A percentile compares a stretch with the other conserved stretches of the same genome.
phyloP scores from a whole-genome alignment of 169 alveolate species.

The Plasmodium yoelii region DNA sequence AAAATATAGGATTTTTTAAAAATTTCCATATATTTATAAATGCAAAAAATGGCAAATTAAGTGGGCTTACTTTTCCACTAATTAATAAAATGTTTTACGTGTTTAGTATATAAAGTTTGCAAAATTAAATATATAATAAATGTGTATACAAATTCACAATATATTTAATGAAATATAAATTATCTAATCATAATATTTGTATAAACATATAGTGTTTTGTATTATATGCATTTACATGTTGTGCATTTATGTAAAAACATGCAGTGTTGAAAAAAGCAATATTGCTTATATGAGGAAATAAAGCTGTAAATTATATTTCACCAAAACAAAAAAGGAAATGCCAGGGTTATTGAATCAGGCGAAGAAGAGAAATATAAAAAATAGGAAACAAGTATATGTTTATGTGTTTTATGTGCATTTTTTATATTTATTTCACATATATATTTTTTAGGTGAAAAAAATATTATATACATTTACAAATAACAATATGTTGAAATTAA shows the following conservation, averaged over 20 bases:
- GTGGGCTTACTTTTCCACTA: slow-evolving; percentile 38
- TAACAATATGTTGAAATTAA: slow-evolving; percentile 28
- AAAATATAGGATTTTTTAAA: slow-evolving; percentile 45
- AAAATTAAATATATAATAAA: too few relatives aligned
- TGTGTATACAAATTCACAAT: slow-evolving; percentile 1
- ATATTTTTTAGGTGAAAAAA: slow-evolving; percentile 9
- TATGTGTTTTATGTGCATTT: slow-evolving; percentile 3
- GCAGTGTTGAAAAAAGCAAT: slow-evolving; percentile 20
- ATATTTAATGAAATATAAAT: background rate
- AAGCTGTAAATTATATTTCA: too few relatives aligned
- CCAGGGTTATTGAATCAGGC: background rate
- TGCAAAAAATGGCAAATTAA: slow-evolving; percentile 21
- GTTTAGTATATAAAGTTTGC: too few relatives aligned
- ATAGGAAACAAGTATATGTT: background rate
- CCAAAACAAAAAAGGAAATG: too few relatives aligned
- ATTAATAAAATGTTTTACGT: background rate
- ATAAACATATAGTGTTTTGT: background rate
- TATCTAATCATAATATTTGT: slow-evolving; percentile 12
- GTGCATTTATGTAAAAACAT: slow-evolving; percentile 37
- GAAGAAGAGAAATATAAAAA: slow-evolving; percentile 30
- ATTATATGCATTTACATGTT: slow-evolving; percentile 13
- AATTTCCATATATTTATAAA: slow-evolving; percentile 39
- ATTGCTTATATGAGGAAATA: too few relatives aligned
- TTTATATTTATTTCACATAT: slow-evolving; percentile 1
- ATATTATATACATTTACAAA: slow-evolving; percentile 4